phyloP scores from a whole-genome alignment of 768 basidiomycete species.

The Rhodotorula taiwanensis region DNA sequence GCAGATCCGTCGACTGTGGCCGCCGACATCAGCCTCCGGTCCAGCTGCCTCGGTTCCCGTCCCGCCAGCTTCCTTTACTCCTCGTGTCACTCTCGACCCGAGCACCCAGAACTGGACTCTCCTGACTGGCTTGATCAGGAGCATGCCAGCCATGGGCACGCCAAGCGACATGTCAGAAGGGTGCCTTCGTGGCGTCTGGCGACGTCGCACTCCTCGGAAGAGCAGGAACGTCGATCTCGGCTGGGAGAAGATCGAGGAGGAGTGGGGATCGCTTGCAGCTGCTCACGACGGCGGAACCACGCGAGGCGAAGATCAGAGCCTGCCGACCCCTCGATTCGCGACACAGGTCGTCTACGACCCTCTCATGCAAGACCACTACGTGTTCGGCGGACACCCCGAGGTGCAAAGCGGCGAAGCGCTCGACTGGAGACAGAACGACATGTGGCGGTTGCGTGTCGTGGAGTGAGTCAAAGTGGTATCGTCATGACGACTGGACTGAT shows the following conservation, averaged over 20 bases:
- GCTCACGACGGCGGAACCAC: not conserved
- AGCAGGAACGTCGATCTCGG: not conserved
- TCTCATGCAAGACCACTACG: conserved; percentile 19
- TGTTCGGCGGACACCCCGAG: conserved; percentile 31
- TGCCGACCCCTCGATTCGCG: not conserved
- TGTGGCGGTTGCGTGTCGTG: conserved; percentile 31
- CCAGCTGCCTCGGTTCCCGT: not conserved
- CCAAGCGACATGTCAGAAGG: not conserved
- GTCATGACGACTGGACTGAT: not conserved
- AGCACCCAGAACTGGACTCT: conserved; percentile 17
- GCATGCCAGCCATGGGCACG: conserved; percentile 5
- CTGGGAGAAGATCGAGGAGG: conserved; percentile 3
- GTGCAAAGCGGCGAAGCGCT: not conserved
- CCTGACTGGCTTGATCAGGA: conserved; percentile 24
- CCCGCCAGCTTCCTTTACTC: conserved; percentile 23
- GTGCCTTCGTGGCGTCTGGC: not conserved
- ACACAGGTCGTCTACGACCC: conserved; percentile 32
- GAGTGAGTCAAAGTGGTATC: not conserved
- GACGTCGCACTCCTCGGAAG: not conserved
- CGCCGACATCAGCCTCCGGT: not conserved
- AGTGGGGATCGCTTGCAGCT: not conserved
- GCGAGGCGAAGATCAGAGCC: too few relatives aligned
- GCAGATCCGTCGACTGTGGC: conserved; percentile 7
- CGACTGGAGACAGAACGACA: conserved; percentile 14
- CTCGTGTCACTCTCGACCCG: conserved; percentile 19